Evolutionary conservation across 2,329 filamentous ascomycete species (phyloP), one percentile per base, ranked within the genome.

Genomic region (Camptophora hylomeconis): DNA sequence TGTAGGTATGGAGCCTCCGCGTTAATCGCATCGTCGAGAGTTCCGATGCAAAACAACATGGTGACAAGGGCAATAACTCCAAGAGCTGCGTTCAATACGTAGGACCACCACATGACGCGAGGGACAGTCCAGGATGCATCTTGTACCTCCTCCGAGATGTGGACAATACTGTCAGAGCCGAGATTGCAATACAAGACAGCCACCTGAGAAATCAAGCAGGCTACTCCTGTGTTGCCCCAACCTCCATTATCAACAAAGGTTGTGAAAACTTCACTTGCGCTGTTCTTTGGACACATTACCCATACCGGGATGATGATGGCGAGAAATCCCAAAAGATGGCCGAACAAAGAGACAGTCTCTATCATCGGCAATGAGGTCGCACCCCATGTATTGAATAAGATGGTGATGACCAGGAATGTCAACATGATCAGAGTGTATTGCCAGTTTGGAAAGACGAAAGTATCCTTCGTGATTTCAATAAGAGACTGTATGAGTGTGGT

Each of bases 101-200:
- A 61, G 8, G 52, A 54, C 43, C 53, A 57, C 32, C 58, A 48
- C 33, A 66, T 64, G 3, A 57, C 57, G n/a, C 53, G 44, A 0
- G 61, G 62, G 4, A 65, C 58, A 30, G 56, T 57, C 20, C 53
- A 39, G 4, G 54, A 51, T 2, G 62, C 58, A 19, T 65, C 54
- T 20, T 54, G 50, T 12, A 65, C 57, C 40, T 66, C 61, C 40
- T 65, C 62, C 8, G 26, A 31, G 18, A 39, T 33, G 25, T 31
- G 30, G 15, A 23, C 32, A n/a, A 24, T 26, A 14, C 17, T 22
- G 11, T 39, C 30, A 3, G 28, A 32, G 3, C 33, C 30, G 7
- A 41, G 20, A 21, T 34, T 37, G 20, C 36, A 41, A 20, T 39
- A 39, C 13, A 35, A 21, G 2, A 35, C 34, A 6, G 26, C 17